Base-by-base conservation (phyloP, 257 asterid species). In the Verbena officinalis region DNA sequence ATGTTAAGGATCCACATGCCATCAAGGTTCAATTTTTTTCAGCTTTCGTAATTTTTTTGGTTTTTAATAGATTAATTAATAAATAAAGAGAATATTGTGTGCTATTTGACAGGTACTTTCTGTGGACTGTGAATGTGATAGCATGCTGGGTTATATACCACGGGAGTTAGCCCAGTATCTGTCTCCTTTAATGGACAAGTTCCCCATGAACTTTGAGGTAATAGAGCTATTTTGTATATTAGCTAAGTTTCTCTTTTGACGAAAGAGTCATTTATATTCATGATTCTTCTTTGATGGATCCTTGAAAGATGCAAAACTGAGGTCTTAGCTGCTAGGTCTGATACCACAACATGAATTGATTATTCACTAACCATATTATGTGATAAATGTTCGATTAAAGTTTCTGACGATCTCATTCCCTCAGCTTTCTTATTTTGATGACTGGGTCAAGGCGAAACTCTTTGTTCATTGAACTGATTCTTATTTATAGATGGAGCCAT, bases 121-220 rank as follows among this genome's bases (percentile, higher is more conserved):
- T 69, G 82, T 78, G 62, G 92, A 84, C 68, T 50, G 64, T 53
- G 95, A 69, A 67, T 42, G 55, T 42, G 80, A 74, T 69, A 72
- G 75, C 67, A 66, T 79, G 65, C 73, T 93, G 69, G 99, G 99
- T 65, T 93, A 86, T 75, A 74, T 93, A 49, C 97, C 96, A 3
- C 83, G 93, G 68, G 95, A 84, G 66, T 72, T 93, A 69, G 95
- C 97, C 54, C 91, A 77, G 42, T 74, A 73, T 70, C 71, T 93
- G 55, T 84, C 97, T 55, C 94, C 97, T 77, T 59, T 93, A 66
- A 84, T 90, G 14, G 97, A 83, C 78, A 81, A 77, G 78, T 87
- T 87, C 72, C 58, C 67, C 72, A 58, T 90, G 67, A 71, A 38
- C 50, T 90, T 90, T 73, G 87, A 90, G 98, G 98, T 93, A 86